Base-by-base conservation (phyloP, 805 yeast genomes). In the Teunomyces lycoperdinae region DNA sequence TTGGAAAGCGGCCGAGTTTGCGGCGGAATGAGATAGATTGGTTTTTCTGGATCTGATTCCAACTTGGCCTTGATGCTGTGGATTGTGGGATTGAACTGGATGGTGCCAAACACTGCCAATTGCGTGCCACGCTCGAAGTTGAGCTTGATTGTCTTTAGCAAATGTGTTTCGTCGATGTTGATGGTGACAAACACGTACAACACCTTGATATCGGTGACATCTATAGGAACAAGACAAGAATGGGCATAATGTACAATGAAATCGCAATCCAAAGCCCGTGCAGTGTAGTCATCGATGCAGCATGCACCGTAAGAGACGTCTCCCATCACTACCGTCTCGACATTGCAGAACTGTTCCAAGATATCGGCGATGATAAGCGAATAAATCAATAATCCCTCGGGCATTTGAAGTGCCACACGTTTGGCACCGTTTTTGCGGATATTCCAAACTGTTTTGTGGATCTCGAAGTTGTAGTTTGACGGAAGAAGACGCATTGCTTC, bases 221-320 rank as follows among this genome's bases (percentile, higher is more conserved):
- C 98, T 27, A 94, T 87, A 2, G 99, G 99, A 0, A 94, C 97
- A 41, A 94, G 74, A 68, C 99, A 94, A 6, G 96, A 89, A 64
- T 94, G 99, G 1, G 99, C 99, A 67, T 94, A 94, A 68, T 94
- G 99, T 10, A 92, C 89, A 50, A 94, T 83, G 59, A 91, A 86
- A 62, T 94, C 99, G 68, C 99, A 94, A 43, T 87, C 96, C 26
- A 94, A 67, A 0, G 98, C 83, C 53, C 91, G 75, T 1, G 99
- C 99, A 0, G 99, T 91, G 62, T 77, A 94, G 62, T 94, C 99
- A 64, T 94, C 99, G 41, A 94, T 90, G 68, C 99, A 94, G 64
- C 99, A 94, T 0, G 99, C 99, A 38, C 99, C 99, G 61, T 94
- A 94, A 0, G 97, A 89, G 0, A 94, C 99, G 65, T 94, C 99